Base-by-base conservation (phyloP, 345 rosid genomes). In the Noccaea bulbosa region DNA sequence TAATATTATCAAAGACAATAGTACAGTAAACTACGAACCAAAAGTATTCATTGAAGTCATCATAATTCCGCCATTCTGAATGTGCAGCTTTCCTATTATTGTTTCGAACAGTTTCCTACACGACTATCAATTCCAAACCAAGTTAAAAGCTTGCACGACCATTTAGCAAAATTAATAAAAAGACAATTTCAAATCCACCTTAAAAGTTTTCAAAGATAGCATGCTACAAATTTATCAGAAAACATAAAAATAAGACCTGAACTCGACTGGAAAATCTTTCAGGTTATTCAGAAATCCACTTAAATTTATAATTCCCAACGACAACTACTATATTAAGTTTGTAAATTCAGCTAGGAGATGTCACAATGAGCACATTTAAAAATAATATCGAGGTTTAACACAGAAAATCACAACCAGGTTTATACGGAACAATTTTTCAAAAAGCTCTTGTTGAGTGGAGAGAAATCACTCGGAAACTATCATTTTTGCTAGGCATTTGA, bases 11-110 rank as follows among this genome's bases (percentile, higher is more conserved):
- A 49, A 67, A 45, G 55, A 41, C 53, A 52, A 46, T 17, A 77
- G 77, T 55, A 45, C 17, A 30, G 62, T 3, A 62, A 65, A 54
- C 46, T 51, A 83, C 86, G 76, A 66, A 94, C 99, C 99, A 94
- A 69, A 94, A 94, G 78, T 89, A 94, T 80, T 94, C 99, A 66
- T 91, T 94, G 81, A 94, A 94, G 77, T 94, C 99, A 62, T 94
- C 99, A 76, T 94, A 94, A 84, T 94, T 91, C 81, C 99, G 84
- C 99, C 99, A 94, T 22, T 86, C 80, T 50, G 98, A 91, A 83
- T 94, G 99, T 15, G 98, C 83, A 78, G 99, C 97, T 81, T 85
- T 94, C 70, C 99, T 98, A 77, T 82, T 81, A 71, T 84, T 81
- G 79, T 89, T 94, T 60, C 83, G 80, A 49, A 24, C 73, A 67